These are phyloP conservation scores for Biscogniauxia marginata DNA, from an alignment of 2,329 filamentous ascomycete species.

Conservation along the genomic window DNA sequence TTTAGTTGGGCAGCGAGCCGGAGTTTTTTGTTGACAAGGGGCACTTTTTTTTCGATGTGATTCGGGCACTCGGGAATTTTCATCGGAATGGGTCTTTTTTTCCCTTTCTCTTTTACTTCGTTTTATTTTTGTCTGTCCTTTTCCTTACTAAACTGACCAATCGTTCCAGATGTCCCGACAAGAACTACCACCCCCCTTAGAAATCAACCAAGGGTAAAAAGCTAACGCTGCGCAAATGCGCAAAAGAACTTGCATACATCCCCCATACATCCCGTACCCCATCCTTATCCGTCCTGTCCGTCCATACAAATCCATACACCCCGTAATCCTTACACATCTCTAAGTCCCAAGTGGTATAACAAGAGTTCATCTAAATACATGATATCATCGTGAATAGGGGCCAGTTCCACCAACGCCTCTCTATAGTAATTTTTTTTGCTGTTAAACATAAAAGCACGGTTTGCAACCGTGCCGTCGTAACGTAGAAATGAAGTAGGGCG, in stretches of 20 bases:
- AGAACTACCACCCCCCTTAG: neutral
- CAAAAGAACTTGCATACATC: neutral
- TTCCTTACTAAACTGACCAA: neutral
- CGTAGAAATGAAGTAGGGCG: too few species aligned
- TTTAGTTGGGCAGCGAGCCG: constrained; percentile 1
- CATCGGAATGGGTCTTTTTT: neutral
- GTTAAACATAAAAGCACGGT: too few species aligned
- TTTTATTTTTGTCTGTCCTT: constrained; percentile 1
- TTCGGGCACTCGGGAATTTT: neutral
- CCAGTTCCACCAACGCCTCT: neutral
- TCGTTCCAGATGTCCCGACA: neutral
- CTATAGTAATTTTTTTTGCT: neutral
- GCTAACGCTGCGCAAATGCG: neutral
- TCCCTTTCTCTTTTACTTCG: constrained; percentile 3
- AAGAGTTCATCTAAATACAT: neutral
- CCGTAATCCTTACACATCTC: neutral
- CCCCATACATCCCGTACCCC: neutral
- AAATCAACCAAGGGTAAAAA: neutral
- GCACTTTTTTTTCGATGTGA: neutral
- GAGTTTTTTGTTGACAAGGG: neutral
- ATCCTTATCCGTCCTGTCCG: neutral
- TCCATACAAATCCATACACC: neutral
- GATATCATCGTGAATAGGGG: neutral
- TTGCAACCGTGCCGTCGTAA: too few species aligned
- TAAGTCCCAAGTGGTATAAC: neutral